Evolutionary conservation across 768 basidiomycete species (phyloP).

Genomic region (Boletus rubropictus): DNA sequence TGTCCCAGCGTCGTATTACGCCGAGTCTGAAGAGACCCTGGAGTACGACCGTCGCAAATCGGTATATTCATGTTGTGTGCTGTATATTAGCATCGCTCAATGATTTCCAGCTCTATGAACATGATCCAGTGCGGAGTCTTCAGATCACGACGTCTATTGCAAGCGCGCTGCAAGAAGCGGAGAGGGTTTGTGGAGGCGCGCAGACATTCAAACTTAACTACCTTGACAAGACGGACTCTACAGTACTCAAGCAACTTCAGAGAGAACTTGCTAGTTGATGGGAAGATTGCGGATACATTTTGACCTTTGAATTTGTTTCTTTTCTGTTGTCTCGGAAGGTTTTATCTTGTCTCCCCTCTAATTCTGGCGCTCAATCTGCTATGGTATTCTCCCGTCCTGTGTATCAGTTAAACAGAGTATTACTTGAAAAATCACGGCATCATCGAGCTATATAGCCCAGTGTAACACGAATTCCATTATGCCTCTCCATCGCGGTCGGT

Average conservation of each 20-base stretch:
- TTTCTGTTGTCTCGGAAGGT: background rate
- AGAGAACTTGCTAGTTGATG: conserved; percentile 35
- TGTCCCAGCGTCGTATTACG: conserved; percentile 53
- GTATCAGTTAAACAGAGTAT: conserved; percentile 2
- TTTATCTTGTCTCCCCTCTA: background rate
- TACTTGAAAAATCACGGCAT: conserved; percentile 2
- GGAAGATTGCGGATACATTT: background rate
- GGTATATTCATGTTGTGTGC: conserved; percentile 37
- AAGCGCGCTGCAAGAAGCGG: conserved; percentile 56
- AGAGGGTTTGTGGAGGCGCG: conserved; percentile 52
- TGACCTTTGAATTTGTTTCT: background rate
- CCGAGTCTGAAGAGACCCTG: conserved; percentile 60
- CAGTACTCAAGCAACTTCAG: conserved; percentile 68
- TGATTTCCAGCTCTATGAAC: conserved; percentile 51
- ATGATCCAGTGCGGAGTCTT: conserved; percentile 64
- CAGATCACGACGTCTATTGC: conserved; percentile 60
- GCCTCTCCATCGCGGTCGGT: conserved; percentile 45
- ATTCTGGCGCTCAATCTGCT: background rate
- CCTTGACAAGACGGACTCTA: conserved; percentile 62
- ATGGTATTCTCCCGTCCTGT: conserved; percentile 1
- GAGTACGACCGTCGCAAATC: conserved; percentile 73
- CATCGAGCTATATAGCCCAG: conserved; percentile 10
- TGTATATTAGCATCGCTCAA: conserved; percentile 7
- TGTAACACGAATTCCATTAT: conserved; percentile 37
- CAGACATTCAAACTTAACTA: conserved; percentile 55